These are phyloP conservation scores for Astrephomene gubernaculifera DNA, from an alignment of 139 green algal genomes.

Conservation along the genomic window DNA sequence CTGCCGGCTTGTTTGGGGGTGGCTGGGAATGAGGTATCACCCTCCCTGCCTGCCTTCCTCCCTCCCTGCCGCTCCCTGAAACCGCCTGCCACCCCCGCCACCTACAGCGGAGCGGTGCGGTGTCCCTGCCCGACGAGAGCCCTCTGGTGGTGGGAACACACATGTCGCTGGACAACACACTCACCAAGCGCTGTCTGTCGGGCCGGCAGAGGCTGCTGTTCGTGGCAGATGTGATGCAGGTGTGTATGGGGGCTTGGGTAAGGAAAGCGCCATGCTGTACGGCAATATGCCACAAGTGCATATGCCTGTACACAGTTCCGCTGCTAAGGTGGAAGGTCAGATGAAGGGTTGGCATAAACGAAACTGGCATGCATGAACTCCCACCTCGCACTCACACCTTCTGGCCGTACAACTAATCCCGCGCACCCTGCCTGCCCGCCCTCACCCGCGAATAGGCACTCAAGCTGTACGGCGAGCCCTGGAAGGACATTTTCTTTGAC, in stretches of 20 bases:
- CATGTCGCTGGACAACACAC: slow-evolving; percentile 43
- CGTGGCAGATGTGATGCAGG: slow-evolving; percentile 46
- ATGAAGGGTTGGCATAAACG: no score
- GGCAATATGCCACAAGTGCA: no score
- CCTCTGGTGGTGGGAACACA: slow-evolving; percentile 38
- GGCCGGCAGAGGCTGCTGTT: slow-evolving; percentile 45
- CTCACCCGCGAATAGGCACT: no score
- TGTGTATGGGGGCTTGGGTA: neutral
- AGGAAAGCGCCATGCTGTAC: no score
- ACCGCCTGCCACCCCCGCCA: neutral
- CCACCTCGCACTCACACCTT: no score
- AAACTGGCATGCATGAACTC: no score
- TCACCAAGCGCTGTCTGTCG: slow-evolving; percentile 42
- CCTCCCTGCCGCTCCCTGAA: neutral
- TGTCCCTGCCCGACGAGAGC: slow-evolving; percentile 14
- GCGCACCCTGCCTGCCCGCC: no score
- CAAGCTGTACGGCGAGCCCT: slow-evolving; percentile 46
- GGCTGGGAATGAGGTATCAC: neutral
- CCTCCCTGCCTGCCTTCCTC: neutral
- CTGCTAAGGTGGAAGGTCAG: no score
- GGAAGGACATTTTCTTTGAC: slow-evolving; percentile 50
- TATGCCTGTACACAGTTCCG: no score
- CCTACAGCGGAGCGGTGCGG: slow-evolving; percentile 9
- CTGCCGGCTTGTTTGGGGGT: neutral
- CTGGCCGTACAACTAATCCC: no score